Evolutionary conservation across 495 filamentous ascomycete species (phyloP), one percentile per base, ranked within the genome.

Genomic region (Tuber microsphaerosporum): DNA sequence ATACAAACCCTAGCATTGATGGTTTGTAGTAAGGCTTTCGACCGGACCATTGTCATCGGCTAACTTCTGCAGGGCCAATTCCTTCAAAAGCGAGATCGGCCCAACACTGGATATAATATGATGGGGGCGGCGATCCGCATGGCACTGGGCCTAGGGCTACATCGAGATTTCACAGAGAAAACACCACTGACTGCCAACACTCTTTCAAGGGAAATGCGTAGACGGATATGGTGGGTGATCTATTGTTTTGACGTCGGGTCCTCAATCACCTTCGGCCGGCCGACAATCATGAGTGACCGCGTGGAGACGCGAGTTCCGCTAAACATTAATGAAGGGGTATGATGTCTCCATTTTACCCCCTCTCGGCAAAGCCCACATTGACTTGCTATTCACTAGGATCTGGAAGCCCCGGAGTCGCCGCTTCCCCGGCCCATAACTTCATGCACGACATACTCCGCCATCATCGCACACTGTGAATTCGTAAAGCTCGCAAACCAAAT

Each of bases 1-100:
- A 85, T 88, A 4, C 87, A 89, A 74, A 86, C 86, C 31, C 78
- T 89, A 70, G 77, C 88, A 34, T 82, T 89, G 37, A 83, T 84
- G 74, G 79, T 76, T 76, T 78, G 71, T 74, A 77, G 51, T 72
- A 72, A 26, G 46, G 16, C 39, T 31, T 73, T 41, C 48, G n/a
- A 19, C 56, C n/a, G 44, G 14, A 43, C 45, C 56, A 76, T 71
- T 61, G 56, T 20, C 71, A 72, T 56, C 61, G 74, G 75, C 71
- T 73, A 41, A 72, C 68, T 2, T 81, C 73, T 75, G 73, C 76
- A 88, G 79, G 87, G 87, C 71, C 87, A 89, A 73, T 87, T 87
- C 79, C 84, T 85, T 3, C 87, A 89, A 79, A 89, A 89, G 77
- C 82, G 87, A 42, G 86, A 88, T 77, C 87, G 88, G 74, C 88